Percentiles rank a stretch among this genome's conserved stretches.
These are phyloP conservation scores for Vigna nakashimae DNA, from an alignment of 306 rosid species.

Conservation along the genomic window DNA sequence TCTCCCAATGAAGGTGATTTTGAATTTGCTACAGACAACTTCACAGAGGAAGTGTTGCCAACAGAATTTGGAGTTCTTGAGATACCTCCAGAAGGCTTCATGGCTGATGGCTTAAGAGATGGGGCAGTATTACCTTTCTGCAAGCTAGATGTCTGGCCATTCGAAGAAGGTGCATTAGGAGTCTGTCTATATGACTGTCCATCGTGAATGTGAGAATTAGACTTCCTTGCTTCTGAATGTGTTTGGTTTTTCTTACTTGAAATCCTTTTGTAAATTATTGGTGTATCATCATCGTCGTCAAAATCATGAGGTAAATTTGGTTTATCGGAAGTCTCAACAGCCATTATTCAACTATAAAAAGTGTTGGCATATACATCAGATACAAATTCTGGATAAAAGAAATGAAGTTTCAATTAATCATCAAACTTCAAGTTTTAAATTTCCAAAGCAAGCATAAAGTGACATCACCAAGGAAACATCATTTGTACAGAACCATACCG, in stretches of 20 bases:
- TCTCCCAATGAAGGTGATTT: conserved; percentile 34
- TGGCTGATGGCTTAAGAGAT: conserved; percentile 36
- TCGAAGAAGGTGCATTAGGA: conserved; percentile 46
- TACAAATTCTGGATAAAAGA: conserved; percentile 35
- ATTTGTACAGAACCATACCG: conserved; percentile 11
- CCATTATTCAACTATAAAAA: conserved; percentile 49
- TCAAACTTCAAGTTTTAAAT: conserved; percentile 15
- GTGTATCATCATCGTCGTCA: conserved; percentile 47
- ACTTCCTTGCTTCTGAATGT: conserved; percentile 47
- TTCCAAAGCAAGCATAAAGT: conserved; percentile 11
- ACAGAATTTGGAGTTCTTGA: conserved; percentile 39
- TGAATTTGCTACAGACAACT: conserved; percentile 38
- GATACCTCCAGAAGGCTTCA: conserved; percentile 40
- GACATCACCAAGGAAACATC: conserved; percentile 16
- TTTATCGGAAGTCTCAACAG: conserved; percentile 57
- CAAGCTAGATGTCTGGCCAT: conserved; percentile 49
- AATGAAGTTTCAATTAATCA: background rate
- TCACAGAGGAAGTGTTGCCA: conserved; percentile 32
- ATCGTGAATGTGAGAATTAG: conserved; percentile 41
- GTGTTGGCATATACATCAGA: conserved; percentile 46
- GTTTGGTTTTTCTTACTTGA: conserved; percentile 48
- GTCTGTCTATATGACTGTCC: conserved; percentile 42
- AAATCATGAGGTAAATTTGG: conserved; percentile 26
- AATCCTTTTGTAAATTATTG: conserved; percentile 41
- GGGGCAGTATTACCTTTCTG: conserved; percentile 40